These are phyloP conservation scores for Rhynchosporium graminicola DNA, from an alignment of 2,329 filamentous ascomycete species.

Conservation along the genomic window DNA sequence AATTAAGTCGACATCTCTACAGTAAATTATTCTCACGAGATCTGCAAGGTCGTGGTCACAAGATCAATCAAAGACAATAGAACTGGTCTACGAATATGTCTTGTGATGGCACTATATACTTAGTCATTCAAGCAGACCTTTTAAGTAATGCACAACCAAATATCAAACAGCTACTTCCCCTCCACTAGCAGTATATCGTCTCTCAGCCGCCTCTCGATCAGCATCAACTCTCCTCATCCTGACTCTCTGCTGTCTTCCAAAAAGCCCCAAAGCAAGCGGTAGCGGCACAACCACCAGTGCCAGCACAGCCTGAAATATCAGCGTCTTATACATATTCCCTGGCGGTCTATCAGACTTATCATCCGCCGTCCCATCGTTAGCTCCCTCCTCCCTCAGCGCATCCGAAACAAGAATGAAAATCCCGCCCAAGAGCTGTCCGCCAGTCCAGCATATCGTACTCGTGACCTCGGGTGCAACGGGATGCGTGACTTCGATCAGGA, in stretches of 20 bases:
- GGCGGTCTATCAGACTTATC: slow-evolving; percentile 55
- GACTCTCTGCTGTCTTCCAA: slow-evolving; percentile 60
- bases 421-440: slow-evolving; percentile 82
- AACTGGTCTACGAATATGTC: background rate
- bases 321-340: slow-evolving; percentile 69
- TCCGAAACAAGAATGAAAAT: slow-evolving; percentile 83
- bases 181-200: slow-evolving; percentile 21
- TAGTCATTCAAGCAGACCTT: background rate
- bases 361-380: slow-evolving; percentile 42
- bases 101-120: background rate
- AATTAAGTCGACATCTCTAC: no score
- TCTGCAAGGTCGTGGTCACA: background rate
- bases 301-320: slow-evolving; percentile 79
- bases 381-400: slow-evolving; percentile 58
- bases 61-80: background rate
- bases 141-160: background rate
- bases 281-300: slow-evolving; percentile 64
- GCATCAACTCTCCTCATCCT: slow-evolving; percentile 51
- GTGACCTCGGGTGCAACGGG: slow-evolving; percentile 86
- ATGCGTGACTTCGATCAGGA: slow-evolving; percentile 82
- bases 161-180: slow-evolving; percentile 11
- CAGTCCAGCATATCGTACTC: slow-evolving; percentile 80
- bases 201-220: slow-evolving; percentile 31
- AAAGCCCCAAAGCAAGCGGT: slow-evolving; percentile 68
- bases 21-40: background rate